A percentile compares a stretch with the other conserved stretches of the same genome.
Conservation (phyloP, 2,329 filamentous ascomycete species). For the Stylonectria norvegica region DNA sequence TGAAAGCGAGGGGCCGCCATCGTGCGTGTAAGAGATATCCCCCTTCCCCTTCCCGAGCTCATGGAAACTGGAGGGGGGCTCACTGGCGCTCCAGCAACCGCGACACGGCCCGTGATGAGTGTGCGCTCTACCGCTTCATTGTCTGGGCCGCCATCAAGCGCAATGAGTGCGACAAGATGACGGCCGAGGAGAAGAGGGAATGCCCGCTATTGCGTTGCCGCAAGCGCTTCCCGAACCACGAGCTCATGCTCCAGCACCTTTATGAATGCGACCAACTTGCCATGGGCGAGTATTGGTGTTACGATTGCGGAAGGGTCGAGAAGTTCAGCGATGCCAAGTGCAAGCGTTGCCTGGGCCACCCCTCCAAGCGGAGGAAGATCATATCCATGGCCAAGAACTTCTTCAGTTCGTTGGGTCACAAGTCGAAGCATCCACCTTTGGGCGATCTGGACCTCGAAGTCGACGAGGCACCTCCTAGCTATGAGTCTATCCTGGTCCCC, state of each 20-base stretch:
- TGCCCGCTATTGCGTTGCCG: conserved; percentile 53
- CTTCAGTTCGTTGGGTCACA: conserved; percentile 51
- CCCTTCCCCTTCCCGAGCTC: background rate
- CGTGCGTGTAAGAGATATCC: conserved; percentile 33
- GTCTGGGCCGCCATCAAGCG: conserved; percentile 55
- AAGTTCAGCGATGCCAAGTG: conserved; percentile 50
- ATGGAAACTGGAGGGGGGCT: conserved; percentile 8
- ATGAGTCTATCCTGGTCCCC: conserved; percentile 24
- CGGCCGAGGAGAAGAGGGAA: conserved; percentile 44
- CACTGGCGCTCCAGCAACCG: conserved; percentile 36
- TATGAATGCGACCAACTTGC: conserved; percentile 46
- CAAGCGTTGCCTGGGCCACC: conserved; percentile 47
- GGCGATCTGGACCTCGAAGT: conserved; percentile 26
- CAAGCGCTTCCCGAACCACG: conserved; percentile 48
- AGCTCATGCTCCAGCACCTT: conserved; percentile 53
- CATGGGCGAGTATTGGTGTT: conserved; percentile 54
- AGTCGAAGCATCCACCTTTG: conserved; percentile 36
- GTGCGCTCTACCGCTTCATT: conserved; percentile 52
- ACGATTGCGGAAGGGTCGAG: conserved; percentile 51
- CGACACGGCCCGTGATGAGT: conserved; percentile 46
- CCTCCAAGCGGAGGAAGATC: conserved; percentile 50
- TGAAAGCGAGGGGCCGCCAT: conserved; percentile 22
- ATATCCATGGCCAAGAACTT: conserved; percentile 52
- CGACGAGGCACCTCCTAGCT: conserved; percentile 44
- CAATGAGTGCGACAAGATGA: conserved; percentile 48